Conservation (phyloP, 2,329 filamentous ascomycete genomes). For the Atkinsonella texensis region DNA sequence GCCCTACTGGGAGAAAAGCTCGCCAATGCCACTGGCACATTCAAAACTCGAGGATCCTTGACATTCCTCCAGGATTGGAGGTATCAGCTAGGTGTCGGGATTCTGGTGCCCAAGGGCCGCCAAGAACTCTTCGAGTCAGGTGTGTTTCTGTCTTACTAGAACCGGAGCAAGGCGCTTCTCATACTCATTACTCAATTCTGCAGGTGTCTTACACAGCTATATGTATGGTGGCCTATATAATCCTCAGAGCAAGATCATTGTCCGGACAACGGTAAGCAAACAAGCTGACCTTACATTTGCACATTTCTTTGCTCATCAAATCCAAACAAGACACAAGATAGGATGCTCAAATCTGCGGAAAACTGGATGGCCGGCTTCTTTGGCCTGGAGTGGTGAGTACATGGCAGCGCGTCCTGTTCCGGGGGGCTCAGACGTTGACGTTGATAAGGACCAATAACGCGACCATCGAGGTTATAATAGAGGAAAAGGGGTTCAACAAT, state of each 20-base stretch:
- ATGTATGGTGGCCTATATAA: conserved; percentile 62
- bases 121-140: conserved; percentile 60
- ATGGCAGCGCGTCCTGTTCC: background rate
- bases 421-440: background rate
- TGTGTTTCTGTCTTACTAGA: conserved; percentile 4
- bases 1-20: conserved; percentile 44
- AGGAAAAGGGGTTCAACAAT: conserved; percentile 53
- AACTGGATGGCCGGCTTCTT: conserved; percentile 74
- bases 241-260: conserved; percentile 59
- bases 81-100: conserved; percentile 57
- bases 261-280: conserved; percentile 47
- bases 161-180: background rate
- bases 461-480: conserved; percentile 61
- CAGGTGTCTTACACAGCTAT: conserved; percentile 58
- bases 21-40: conserved; percentile 36
- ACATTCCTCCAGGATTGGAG: conserved; percentile 57
- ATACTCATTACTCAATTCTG: too few species aligned
- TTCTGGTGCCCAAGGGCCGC: conserved; percentile 60
- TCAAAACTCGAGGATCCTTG: conserved; percentile 46
- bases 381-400: conserved; percentile 49
- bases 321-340: conserved; percentile 47
- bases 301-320: conserved; percentile 2
- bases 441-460: conserved; percentile 47
- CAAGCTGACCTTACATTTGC: background rate
- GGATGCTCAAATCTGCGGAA: conserved; percentile 66